Base-by-base conservation (phyloP, 306 rosid genomes). In the Corylus avellana region DNA sequence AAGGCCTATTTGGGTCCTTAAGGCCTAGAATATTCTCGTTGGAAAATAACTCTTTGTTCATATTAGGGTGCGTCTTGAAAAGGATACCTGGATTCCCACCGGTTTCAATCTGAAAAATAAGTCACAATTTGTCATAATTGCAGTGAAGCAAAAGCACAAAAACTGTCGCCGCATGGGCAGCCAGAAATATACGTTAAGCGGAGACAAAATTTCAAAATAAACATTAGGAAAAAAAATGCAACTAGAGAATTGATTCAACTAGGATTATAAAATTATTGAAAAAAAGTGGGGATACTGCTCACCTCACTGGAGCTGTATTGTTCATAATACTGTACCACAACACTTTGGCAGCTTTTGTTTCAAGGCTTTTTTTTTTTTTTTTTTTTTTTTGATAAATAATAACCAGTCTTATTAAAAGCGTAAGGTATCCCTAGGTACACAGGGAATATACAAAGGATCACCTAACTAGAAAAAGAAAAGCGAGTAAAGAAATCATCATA, bases 11-110 rank as follows among this genome's bases (percentile, higher is more conserved):
- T 25, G 94, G 93, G 81, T 91, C 96, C 85, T 88, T 92, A 59
- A 91, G 88, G 85, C 91, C 98, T 64, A 85, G 80, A 78, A 85
- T 84, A 75, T 83, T 83, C 76, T 90, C 97, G 70, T 84, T 90
- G 74, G 98, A 86, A 81, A 95, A 95, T 76, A 95, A 80, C 72
- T 95, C 99, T 86, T 95, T 95, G 81, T 91, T 95, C 93, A 95
- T 92, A 84, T 91, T 95, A 76, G 99, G 99, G 80, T 95, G 99
- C 75, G 99, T 91, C 91, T 95, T 95, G 92, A 93, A 95, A 84
- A 88, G 87, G 85, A 91, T 76, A 78, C 94, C 88, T 12, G 93
- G 94, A 86, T 90, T 91, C 12, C 88, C 96, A 74, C 96, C 94
- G 49, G 94, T 95, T 81, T 88, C 93, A 75, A 95, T 90, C 98